Evolutionary conservation across 148 eudicot species (phyloP), one percentile per base, ranked within the genome.

Genomic region (Polygonum maritimum): DNA sequence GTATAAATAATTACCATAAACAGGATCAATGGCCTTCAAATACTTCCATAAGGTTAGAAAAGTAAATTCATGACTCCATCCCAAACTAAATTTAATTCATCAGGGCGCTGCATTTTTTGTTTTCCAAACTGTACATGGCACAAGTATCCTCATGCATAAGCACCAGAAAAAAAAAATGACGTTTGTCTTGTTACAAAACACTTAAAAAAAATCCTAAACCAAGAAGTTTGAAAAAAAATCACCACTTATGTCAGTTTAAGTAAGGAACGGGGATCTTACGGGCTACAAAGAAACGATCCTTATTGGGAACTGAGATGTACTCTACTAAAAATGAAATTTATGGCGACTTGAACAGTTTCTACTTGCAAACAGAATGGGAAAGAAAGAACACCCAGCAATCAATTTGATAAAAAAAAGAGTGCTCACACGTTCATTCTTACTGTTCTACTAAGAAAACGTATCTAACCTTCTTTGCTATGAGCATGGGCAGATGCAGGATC

Each of bases 401-500:
- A 54, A 9, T n/a, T 54, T 54, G 26, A 26, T 21, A 54, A 54
- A 7, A 54, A 7, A n/a, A 18, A 54, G 14, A 54, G 6, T n/a
- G 57, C 4, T 51, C 18, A 0, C 60, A 54, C 22, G n/a, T 6
- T 18, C 26, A 26, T 62, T 62, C 69, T 60, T 31, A 60, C 38
- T 31, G 15, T 60, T 60, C 69, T 8, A 54, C 22, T 5, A 10
- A 51, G 73, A 52, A 6, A 47, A 11, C 3, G 26, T 38, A 16
- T 74, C 55, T 80, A 80, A 94, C 98, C 98, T 80, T 88, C 92
- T 73, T 55, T 86, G 57, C 77, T 82, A 74, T 70, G 93, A 80
- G 76, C 84, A 80, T 71, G 88, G 74, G 87, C 87, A 75, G 90
- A 84, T 75, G 83, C 76, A 21, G 88, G 65, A 60, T 82, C 87